phyloP scores from a whole-genome alignment of 768 basidiomycete species.

The Boletus bicolor region DNA sequence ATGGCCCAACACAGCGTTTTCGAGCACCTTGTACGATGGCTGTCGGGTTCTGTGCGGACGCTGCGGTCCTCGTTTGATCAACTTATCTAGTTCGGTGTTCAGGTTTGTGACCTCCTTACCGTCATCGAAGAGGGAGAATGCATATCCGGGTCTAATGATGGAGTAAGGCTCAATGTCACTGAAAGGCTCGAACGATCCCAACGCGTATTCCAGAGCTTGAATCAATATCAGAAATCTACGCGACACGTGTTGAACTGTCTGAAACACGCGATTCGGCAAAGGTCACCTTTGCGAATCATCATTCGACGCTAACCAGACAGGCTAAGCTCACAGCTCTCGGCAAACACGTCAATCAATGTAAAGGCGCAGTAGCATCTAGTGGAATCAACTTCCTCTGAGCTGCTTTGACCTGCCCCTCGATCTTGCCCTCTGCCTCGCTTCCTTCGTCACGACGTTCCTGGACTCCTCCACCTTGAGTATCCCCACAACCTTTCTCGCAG shows the following conservation, averaged over 20 bases:
- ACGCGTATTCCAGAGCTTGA: neutral
- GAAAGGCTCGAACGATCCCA: neutral
- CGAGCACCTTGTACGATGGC: conserved; percentile 3
- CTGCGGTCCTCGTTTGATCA: neutral
- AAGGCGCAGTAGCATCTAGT: conserved; percentile 1
- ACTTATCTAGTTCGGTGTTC: neutral
- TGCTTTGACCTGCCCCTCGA: conserved; percentile 19
- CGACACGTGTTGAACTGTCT: neutral
- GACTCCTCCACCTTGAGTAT: conserved; percentile 48
- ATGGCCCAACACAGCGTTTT: neutral
- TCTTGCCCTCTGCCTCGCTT: conserved; percentile 18
- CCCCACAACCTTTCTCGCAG: conserved; percentile 51
- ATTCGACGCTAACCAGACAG: neutral
- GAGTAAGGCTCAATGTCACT: neutral
- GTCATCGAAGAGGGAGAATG: neutral
- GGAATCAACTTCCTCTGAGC: neutral
- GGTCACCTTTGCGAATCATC: neutral
- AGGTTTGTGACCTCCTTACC: neutral
- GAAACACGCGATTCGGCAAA: neutral
- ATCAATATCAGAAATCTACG: neutral
- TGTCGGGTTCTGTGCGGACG: conserved; percentile 2
- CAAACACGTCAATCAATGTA: conserved; percentile 6
- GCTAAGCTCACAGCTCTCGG: neutral
- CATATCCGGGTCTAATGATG: neutral
- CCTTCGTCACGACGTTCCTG: conserved; percentile 9